Evolutionary conservation across 257 asterid genomes (phyloP), one percentile per base, ranked within the genome.

Genomic region (Marsdenia floribunda): DNA sequence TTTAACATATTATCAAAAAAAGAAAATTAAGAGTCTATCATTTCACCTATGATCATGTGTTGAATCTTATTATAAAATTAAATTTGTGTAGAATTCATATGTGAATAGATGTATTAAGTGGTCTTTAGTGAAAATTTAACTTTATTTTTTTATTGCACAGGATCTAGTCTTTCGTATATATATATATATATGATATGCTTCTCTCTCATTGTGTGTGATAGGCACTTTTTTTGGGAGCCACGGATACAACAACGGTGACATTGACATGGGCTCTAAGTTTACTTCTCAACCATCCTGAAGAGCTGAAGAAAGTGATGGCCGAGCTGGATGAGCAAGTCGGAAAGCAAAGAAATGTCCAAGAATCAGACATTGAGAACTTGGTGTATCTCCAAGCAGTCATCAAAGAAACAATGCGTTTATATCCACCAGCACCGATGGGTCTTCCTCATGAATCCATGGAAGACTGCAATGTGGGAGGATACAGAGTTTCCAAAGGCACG

Each of bases 331-430:
- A 38, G 1, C 13, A 38, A 12, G 46, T 73, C 2, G 77, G 58
- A 18, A 73, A 7, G 5, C 22, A 73, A 3, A 73, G 60, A 60
- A 42, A 0, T 0, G 77, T 73, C 3, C 16, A 60, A 10, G 71
- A 73, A 60, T 21, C 59, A 58, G 77, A 73, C 52, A 73, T 73
- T 15, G 10, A 21, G 55, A 73, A 60, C 16, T 38, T 73, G n/a
- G 26, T 14, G 16, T 73, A 73, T 44, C 60, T 42, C 33, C 61
- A 73, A 42, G 70, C 77, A 8, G 52, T 73, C 16, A 21, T 73
- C 3, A 73, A 73, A 29, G 77, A 73, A 33, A 60, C 77, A 13
- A 6, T 44, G 35, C 35, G 71, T 12, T 42, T 73, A 60, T 73
- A 58, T 26, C 77, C 77, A 42, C 22, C 77, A 16, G 77, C 16